These are phyloP conservation scores for Vachellia collinsii DNA, from an alignment of 306 rosid species.

Conservation along the genomic window DNA sequence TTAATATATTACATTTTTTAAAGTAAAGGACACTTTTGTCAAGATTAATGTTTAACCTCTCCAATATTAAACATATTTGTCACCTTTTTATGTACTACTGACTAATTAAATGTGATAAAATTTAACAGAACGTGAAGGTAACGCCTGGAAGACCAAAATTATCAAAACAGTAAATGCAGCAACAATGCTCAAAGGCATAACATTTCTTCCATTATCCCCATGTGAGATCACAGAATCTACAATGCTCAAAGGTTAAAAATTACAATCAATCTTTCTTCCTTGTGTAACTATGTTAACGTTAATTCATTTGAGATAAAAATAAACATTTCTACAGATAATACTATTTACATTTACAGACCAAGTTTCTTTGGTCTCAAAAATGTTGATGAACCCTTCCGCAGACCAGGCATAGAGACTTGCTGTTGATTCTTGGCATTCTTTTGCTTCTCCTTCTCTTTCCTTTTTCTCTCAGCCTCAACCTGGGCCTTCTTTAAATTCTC, in stretches of 20 bases:
- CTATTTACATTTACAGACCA: constrained; percentile 60
- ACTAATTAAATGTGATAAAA: background rate
- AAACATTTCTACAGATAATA: constrained; percentile 15
- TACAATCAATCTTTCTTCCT: constrained; percentile 12
- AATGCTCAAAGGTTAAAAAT: background rate
- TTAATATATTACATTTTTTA: too few relatives aligned
- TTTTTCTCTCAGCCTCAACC: constrained; percentile 65
- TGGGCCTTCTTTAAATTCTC: constrained; percentile 83
- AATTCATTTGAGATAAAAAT: background rate
- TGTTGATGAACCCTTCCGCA: constrained; percentile 77
- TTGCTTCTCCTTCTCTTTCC: constrained; percentile 61
- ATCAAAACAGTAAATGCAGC: background rate
- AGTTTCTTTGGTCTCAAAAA: constrained; percentile 82
- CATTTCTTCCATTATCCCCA: background rate
- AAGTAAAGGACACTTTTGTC: too few relatives aligned
- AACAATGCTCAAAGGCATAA: background rate
- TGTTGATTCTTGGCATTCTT: constrained; percentile 75
- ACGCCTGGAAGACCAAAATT: background rate
- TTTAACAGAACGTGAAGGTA: background rate
- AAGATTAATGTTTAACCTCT: too few relatives aligned
- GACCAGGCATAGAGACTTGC: constrained; percentile 74
- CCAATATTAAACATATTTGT: background rate
- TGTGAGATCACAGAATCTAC: background rate
- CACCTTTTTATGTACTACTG: too few relatives aligned
- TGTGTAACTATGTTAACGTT: background rate